These are phyloP conservation scores for Paramarasmius palmivorus DNA, from an alignment of 1,284 basidiomycete species.

Conservation along the genomic window DNA sequence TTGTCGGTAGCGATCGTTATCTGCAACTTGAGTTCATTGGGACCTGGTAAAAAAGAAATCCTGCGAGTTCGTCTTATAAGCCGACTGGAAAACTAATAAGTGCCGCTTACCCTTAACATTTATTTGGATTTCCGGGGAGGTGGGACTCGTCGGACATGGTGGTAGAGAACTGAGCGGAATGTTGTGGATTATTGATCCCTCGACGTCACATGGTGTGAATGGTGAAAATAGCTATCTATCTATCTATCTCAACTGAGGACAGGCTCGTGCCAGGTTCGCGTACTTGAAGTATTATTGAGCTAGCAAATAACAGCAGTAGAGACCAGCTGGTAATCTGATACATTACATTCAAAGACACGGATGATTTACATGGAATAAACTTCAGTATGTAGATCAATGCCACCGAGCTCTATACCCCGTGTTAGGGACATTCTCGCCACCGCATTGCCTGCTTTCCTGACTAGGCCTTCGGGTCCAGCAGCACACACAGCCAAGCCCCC, in stretches of 20 bases:
- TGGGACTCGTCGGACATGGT: constrained; percentile 51
- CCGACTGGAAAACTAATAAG: background rate
- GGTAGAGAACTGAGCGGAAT: constrained; percentile 11
- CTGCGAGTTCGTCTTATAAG: background rate
- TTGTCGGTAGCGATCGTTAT: constrained; percentile 79
- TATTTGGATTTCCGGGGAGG: constrained; percentile 64
- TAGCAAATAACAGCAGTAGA: too few species aligned
- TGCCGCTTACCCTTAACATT: constrained; percentile 67
- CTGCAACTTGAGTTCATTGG: constrained; percentile 87
- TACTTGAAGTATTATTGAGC: too few species aligned
- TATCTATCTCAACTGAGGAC: too few species aligned
- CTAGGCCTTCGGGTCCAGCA: constrained; percentile 64
- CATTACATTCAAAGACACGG: too few species aligned
- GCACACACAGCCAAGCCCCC: constrained; percentile 68
- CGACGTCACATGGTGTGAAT: too few species aligned
- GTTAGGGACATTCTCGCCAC: constrained; percentile 52
- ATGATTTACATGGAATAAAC: constrained; percentile 43
- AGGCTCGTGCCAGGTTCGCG: too few species aligned
- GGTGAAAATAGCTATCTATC: too few species aligned
- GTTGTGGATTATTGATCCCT: too few species aligned
- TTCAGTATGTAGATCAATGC: constrained; percentile 65
- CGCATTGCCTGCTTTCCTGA: constrained; percentile 65
- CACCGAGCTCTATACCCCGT: constrained; percentile 30
- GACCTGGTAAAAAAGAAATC: constrained; percentile 50
- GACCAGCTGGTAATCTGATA: too few species aligned